phyloP scores from a whole-genome alignment of 164 flowering plant species.

The Houttuynia cordata region DNA sequence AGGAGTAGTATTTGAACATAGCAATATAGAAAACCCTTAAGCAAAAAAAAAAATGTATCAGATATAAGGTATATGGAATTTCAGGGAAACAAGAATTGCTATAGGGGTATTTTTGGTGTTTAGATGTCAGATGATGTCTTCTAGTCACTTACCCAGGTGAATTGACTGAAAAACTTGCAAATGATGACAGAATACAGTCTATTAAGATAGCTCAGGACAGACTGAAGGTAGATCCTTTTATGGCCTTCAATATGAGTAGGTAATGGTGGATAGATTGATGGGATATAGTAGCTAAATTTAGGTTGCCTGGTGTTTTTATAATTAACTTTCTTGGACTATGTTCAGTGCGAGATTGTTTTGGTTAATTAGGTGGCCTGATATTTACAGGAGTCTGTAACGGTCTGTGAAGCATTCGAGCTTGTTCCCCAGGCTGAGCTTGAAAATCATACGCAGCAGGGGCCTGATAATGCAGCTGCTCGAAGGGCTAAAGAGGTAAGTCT shows the following conservation, averaged over 20 bases:
- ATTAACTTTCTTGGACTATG: too few relatives aligned
- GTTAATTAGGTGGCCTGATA: constrained; percentile 5
- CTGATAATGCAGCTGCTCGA: constrained; percentile 41
- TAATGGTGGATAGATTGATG: too few relatives aligned
- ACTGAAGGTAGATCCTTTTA: constrained; percentile 54
- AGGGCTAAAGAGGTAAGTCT: constrained; percentile 73
- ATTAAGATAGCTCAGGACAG: constrained; percentile 59
- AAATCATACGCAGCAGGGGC: constrained; percentile 23
- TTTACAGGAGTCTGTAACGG: constrained; percentile 71
- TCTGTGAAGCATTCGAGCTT: constrained; percentile 96
- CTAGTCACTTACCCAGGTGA: constrained; percentile 88
- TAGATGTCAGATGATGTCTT: too few relatives aligned
- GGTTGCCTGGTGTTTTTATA: too few relatives aligned
- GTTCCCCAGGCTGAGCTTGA: constrained; percentile 77
- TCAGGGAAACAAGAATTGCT: too few relatives aligned
- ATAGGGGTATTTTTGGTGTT: neutral
- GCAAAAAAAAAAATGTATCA: neutral
- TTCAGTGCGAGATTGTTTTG: neutral
- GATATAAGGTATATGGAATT: neutral
- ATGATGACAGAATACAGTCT: constrained; percentile 52
- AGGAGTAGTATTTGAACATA: too few relatives aligned
- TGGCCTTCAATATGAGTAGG: neutral
- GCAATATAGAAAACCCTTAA: too few relatives aligned
- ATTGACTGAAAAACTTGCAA: constrained; percentile 60
- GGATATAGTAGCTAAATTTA: too few relatives aligned